Evolutionary conservation across 768 basidiomycete species (phyloP).

Genomic region (Lentinus tigrinus): DNA sequence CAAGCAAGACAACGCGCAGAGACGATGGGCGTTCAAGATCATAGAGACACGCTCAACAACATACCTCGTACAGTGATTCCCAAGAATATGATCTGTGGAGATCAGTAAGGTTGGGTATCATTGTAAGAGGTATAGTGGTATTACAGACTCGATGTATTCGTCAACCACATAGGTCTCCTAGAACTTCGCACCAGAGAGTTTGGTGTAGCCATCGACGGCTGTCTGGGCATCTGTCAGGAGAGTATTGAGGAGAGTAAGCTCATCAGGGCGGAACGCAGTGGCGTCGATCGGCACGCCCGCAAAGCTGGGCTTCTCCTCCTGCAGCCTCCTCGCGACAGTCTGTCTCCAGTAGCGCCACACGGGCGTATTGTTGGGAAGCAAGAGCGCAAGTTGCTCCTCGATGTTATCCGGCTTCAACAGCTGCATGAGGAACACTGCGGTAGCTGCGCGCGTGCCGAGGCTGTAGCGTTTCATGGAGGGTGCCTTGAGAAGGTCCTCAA

Average conservation of each 20-base stretch:
- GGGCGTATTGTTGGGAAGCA: constrained; percentile 1
- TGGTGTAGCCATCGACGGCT: not conserved
- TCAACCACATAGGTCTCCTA: not conserved
- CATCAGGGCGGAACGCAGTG: not conserved
- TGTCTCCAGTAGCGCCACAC: not conserved
- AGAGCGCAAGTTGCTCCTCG: not conserved
- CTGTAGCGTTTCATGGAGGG: constrained; percentile 5
- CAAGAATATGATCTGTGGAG: too few species aligned
- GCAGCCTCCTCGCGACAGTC: not conserved
- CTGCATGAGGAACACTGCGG: constrained; percentile 1
- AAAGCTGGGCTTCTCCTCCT: not conserved
- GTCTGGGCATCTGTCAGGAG: not conserved
- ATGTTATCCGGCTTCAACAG: not conserved
- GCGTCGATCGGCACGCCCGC: not conserved
- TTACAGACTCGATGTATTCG: too few species aligned
- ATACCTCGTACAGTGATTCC: too few species aligned
- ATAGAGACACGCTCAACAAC: too few species aligned
- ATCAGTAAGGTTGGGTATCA: too few species aligned
- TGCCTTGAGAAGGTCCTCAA: constrained; percentile 3
- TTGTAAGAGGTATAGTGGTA: too few species aligned
- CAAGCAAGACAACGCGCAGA: too few species aligned
- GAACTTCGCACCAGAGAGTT: not conserved
- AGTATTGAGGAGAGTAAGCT: not conserved
- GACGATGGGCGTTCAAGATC: too few species aligned
- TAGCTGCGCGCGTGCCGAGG: not conserved